phyloP scores from a whole-genome alignment of 331 rosid genomes.

The Quercus lobata region DNA sequence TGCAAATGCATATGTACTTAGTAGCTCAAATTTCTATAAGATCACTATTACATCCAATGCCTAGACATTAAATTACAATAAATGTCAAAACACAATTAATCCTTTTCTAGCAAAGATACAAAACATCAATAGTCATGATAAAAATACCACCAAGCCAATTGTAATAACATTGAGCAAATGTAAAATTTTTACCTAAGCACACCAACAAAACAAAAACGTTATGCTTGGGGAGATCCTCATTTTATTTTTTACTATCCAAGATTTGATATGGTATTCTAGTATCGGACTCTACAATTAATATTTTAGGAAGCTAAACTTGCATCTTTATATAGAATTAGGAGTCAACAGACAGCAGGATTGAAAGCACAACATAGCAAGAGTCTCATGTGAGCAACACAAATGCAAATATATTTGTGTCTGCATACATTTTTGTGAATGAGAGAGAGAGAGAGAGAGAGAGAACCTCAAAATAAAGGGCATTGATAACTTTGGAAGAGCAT shows the following conservation, averaged over 20 bases:
- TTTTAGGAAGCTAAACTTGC: background rate
- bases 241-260: background rate
- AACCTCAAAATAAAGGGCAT: slow-evolving; percentile 64
- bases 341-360: background rate
- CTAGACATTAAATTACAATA: background rate
- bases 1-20: background rate
- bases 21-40: background rate
- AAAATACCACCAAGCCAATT: background rate
- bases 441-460: slow-evolving; percentile 7
- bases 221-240: background rate
- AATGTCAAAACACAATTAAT: background rate
- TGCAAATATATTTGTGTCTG: background rate
- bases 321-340: background rate
- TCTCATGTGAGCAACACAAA: background rate
- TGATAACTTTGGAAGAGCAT: slow-evolving; percentile 49
- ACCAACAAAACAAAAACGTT: background rate
- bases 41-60: background rate
- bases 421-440: background rate
- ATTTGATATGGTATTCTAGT: background rate
- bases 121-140: background rate
- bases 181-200: background rate
- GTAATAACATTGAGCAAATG: background rate
- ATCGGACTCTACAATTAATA: background rate
- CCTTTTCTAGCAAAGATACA: background rate
- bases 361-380: background rate